Evolutionary conservation across 345 rosid species (phyloP), one percentile per base, ranked within the genome.

Genomic region (Mangifera indica): DNA sequence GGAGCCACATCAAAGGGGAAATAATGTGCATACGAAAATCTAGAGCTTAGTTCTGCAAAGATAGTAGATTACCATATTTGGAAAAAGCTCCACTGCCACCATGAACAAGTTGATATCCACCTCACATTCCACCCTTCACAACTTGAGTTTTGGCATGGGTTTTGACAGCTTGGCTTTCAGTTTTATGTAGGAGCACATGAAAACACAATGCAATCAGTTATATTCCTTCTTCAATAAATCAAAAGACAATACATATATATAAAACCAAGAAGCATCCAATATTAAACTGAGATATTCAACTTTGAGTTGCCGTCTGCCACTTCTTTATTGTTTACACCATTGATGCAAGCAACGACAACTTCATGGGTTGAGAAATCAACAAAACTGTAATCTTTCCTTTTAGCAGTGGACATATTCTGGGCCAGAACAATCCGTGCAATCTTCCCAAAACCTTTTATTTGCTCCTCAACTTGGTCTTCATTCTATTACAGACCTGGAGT

Each of bases 101-200:
- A 48, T 59, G 74, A 73, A 82, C 83, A 74, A 86, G 84, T 67
- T 75, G 82, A 77, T 84, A 88, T 71, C 90, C 92, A 74, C 92
- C 92, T 77, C 80, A 74, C 84, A 86, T 84, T 80, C 88, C 92
- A 74, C 90, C 90, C 72, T 86, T 88, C 69, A 88, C 85, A 61
- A 86, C 88, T 75, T 88, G 92, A 46, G 88, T 82, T 81, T 88
- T 29, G 92, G 92, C 82, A 78, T 46, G n/a, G 90, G 92, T 83
- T 88, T 88, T 60, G 90, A 88, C 53, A 88, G 82, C 82, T 90
- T 84, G 63, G 87, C 92, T 81, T 77, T 86, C 46, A 88, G 72
- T 80, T 78, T 88, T 20, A 56, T 68, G 88, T 88, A 80, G 17
- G 57, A 73, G 64, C 9, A 70, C 57, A 74, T 22, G 59, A 52